Evolutionary conservation across 2,329 filamentous ascomycete genomes (phyloP).

Genomic region (Aspergillus felis): DNA sequence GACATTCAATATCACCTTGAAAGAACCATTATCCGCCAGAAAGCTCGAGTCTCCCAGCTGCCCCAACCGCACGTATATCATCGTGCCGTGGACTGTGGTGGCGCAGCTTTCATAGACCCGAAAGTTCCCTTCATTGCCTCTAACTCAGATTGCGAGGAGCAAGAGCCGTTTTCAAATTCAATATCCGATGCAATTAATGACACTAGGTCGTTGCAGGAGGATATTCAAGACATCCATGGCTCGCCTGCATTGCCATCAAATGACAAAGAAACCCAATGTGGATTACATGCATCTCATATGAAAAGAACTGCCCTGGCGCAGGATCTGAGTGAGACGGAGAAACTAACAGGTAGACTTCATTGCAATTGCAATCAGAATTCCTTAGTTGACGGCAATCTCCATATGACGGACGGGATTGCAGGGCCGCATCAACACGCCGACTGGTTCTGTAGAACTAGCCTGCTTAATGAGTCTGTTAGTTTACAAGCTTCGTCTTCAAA

Average conservation of each 20-base stretch:
- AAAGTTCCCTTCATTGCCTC: conserved; percentile 1
- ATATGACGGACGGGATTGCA: background rate
- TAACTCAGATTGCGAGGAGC: background rate
- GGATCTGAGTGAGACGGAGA: background rate
- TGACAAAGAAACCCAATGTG: background rate
- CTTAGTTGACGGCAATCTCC: background rate
- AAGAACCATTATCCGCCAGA: conserved; percentile 13
- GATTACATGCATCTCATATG: background rate
- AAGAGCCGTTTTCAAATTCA: conserved; percentile 1
- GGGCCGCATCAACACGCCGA: background rate
- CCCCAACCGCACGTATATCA: conserved; percentile 13
- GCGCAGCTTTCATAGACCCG: conserved; percentile 7
- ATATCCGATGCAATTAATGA: background rate
- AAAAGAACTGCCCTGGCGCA: background rate
- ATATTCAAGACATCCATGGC: background rate
- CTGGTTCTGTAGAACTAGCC: background rate
- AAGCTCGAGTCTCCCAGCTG: conserved; percentile 11
- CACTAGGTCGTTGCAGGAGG: background rate
- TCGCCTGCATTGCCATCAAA: background rate
- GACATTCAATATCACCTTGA: conserved; percentile 32
- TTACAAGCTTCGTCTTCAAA: background rate
- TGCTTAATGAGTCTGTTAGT: background rate
- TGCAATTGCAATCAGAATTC: background rate
- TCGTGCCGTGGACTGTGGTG: conserved; percentile 7
- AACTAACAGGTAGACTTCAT: background rate